Evolutionary conservation across 345 rosid genomes (phyloP), one percentile per base, ranked within the genome.

Genomic region (Toxicodendron radicans): DNA sequence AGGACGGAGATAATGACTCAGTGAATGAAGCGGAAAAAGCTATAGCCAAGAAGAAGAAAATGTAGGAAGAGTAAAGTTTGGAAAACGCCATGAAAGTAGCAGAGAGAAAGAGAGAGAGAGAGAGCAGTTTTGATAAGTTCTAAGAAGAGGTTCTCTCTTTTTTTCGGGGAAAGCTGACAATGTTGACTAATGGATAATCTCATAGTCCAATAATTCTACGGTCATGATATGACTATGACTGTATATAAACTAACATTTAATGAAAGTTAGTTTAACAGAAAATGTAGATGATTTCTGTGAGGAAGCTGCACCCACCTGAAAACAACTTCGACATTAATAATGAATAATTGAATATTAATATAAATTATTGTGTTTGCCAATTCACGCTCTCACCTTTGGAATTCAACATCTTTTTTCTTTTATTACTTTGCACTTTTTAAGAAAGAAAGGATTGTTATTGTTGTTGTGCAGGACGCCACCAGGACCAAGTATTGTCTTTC

Each of bases 141-240:
- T 49, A 62, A 43, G 75, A 73, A 72, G 53, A 72, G 59, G 54
- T 59, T 45, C 71, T 59, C 68, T 72, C 54, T 16, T 6, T 82
- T 72, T 87, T 85, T 83, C n/a, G 33, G 74, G 84, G 76, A 82
- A 85, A 88, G 81, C 83, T 83, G 92, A 83, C 80, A 53, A 72
- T 87, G 71, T 87, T 87, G 95, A 89, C 85, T 76, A 71, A 46
- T 77, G 57, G 48, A 77, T 73, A 43, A 72, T 58, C 76, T 60
- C 75, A 52, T 62, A 41, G 84, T 83, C 87, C 48, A 68, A 32
- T 7, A 64, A 73, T 8, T 80, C 77, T 32, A 83, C 87, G 91
- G 89, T 67, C 82, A 62, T 64, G 88, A 89, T 88, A 77, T 35
- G 45, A 43, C n/a, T n/a, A n/a, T n/a, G n/a, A n/a, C n/a, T n/a